Evolutionary conservation across 768 basidiomycete genomes (phyloP).

Genomic region (Tulasnella sp.): DNA sequence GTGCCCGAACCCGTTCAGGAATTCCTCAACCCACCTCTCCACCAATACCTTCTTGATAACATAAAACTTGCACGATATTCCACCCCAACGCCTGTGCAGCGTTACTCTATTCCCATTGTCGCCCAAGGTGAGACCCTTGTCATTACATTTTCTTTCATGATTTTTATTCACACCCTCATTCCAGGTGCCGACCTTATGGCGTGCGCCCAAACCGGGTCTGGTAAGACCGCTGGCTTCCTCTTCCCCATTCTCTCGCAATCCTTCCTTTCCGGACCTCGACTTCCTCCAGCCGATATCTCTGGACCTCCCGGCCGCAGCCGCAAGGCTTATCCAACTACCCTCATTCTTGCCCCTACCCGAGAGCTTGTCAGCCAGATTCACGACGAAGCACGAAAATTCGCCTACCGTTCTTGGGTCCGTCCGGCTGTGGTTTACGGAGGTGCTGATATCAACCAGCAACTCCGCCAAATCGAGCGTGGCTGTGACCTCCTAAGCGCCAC

Average conservation of each 20-base stretch:
- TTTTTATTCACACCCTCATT: not conserved
- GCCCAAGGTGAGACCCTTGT: slow-evolving; percentile 51
- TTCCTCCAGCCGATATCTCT: slow-evolving; percentile 45
- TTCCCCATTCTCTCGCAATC: slow-evolving; percentile 97
- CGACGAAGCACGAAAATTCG: slow-evolving; percentile 97
- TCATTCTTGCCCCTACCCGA: slow-evolving; percentile 95
- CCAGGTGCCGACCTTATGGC: slow-evolving; percentile 64
- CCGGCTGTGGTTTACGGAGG: slow-evolving; percentile 99
- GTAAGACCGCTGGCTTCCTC: slow-evolving; percentile 97
- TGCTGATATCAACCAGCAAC: slow-evolving; percentile 92
- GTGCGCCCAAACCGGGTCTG: slow-evolving; percentile 97
- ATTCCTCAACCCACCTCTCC: slow-evolving; percentile 82
- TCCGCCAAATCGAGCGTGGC: slow-evolving; percentile 87
- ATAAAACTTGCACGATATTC: slow-evolving; percentile 86
- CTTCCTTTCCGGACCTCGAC: slow-evolving; percentile 67
- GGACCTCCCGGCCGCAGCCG: slow-evolving; percentile 42
- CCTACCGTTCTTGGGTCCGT: slow-evolving; percentile 98
- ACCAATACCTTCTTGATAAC: slow-evolving; percentile 89
- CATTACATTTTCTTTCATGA: no score
- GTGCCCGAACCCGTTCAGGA: slow-evolving; percentile 89
- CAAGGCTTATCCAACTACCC: slow-evolving; percentile 93
- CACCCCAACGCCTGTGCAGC: slow-evolving; percentile 97
- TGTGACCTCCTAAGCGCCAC: slow-evolving; percentile 96
- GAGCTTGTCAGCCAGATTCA: slow-evolving; percentile 99
- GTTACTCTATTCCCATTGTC: slow-evolving; percentile 98